Evolutionary conservation across 148 eudicot species (phyloP).

Genomic region (Diospyros kaki): DNA sequence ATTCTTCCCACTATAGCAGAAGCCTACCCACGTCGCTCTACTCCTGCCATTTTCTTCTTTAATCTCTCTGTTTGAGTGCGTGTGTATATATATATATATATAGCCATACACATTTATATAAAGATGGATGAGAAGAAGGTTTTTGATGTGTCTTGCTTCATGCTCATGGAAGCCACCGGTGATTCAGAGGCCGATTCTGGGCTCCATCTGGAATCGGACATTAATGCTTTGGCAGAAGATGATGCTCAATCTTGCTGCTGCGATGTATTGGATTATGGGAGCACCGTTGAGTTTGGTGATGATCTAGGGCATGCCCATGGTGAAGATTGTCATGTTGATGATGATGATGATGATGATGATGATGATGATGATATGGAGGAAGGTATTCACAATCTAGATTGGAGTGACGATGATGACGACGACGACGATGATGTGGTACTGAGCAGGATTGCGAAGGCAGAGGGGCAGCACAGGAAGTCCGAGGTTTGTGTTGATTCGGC

Average conservation of each 20-base stretch:
- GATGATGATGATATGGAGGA: slow-evolving; percentile 10
- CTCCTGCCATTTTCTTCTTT: too few species aligned
- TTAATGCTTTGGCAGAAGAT: slow-evolving; percentile 21
- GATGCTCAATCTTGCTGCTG: slow-evolving; percentile 72
- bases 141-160: slow-evolving; percentile 46
- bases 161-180: slow-evolving; percentile 58
- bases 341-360: slow-evolving; percentile 7
- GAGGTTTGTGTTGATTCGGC: slow-evolving; percentile 37
- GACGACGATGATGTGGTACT: slow-evolving; percentile 14
- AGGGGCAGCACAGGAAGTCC: slow-evolving; percentile 25
- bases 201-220: slow-evolving; percentile 6
- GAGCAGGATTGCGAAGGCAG: slow-evolving; percentile 5
- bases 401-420: slow-evolving; percentile 7
- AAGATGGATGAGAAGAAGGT: slow-evolving; percentile 22
- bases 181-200: slow-evolving; percentile 65
- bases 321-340: slow-evolving; percentile 7
- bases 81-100: too few species aligned
- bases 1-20: too few species aligned
- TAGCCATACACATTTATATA: too few species aligned
- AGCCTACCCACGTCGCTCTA: too few species aligned
- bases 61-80: too few species aligned
- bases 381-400: slow-evolving; percentile 1
- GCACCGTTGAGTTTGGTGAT: neutral
- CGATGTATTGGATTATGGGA: slow-evolving; percentile 25
- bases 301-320: neutral